Conservation (phyloP, 257 asterid genomes). For the Cruciata laevipes region DNA sequence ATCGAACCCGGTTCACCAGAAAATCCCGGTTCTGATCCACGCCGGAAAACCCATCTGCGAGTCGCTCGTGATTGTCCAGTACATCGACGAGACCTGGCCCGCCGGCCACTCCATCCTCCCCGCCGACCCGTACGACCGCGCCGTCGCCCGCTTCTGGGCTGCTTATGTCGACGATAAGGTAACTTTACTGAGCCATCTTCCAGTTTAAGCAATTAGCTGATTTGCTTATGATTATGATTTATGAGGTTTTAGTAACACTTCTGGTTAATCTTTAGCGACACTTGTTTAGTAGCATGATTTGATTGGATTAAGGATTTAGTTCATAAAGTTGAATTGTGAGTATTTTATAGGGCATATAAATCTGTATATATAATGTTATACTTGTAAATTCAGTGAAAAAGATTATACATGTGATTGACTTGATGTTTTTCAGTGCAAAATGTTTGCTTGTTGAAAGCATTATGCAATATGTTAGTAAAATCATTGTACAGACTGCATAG, state of each 20-base stretch:
- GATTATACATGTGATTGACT: background rate
- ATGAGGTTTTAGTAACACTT: background rate
- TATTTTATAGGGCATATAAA: too few relatives aligned
- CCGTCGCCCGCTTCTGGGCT: conserved; percentile 34
- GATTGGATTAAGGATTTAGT: background rate
- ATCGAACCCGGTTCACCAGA: conserved; percentile 31
- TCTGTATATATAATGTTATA: too few relatives aligned
- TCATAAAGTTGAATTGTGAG: background rate
- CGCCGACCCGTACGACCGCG: conserved; percentile 29
- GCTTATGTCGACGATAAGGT: conserved; percentile 30
- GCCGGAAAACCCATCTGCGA: conserved; percentile 23
- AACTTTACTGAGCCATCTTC: background rate
- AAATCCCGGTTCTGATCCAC: conserved; percentile 33
- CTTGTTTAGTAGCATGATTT: background rate
- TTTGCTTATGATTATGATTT: background rate
- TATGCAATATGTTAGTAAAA: background rate
- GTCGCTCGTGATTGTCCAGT: conserved; percentile 28
- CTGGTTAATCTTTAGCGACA: background rate
- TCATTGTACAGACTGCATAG: too few relatives aligned
- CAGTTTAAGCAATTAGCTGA: background rate
- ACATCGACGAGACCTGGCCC: conserved; percentile 34
- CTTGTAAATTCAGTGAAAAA: background rate
- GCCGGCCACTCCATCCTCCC: conserved; percentile 25
- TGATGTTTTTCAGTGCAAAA: background rate
- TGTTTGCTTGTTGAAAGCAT: background rate